These are phyloP conservation scores for Thalassiosira exigua DNA, from an alignment of 352 stramenopile genomes.

Conservation along the genomic window DNA sequence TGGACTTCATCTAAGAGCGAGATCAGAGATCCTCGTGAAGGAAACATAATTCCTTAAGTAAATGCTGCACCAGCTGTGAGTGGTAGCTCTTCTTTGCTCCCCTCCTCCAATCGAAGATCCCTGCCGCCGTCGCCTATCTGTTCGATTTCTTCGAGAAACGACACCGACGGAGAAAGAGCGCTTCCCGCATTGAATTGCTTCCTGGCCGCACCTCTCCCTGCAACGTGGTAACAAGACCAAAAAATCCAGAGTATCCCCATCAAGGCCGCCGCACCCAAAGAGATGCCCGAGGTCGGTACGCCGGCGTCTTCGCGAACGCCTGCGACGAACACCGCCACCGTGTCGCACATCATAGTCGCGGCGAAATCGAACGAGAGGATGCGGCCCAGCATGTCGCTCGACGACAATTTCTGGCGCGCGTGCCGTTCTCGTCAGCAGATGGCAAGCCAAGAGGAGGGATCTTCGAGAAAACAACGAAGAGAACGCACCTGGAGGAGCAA, in stretches of 20 bases:
- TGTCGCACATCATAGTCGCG: not conserved
- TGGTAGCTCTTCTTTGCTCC: not conserved
- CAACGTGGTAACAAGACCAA: not conserved
- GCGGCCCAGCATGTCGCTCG: not conserved
- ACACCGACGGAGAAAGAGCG: not conserved
- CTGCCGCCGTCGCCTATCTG: not conserved
- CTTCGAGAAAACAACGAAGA: not conserved
- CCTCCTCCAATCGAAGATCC: not conserved
- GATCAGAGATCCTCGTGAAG: too few relatives aligned
- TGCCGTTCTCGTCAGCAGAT: not conserved
- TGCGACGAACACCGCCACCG: not conserved
- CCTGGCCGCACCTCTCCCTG: not conserved
- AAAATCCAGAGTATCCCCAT: not conserved
- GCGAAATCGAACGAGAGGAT: not conserved
- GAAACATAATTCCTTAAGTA: too few relatives aligned
- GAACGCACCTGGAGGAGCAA: slow-evolving; percentile 22
- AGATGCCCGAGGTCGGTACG: not conserved
- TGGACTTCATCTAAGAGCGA: too few relatives aligned
- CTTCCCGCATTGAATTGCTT: not conserved
- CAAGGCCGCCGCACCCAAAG: not conserved
- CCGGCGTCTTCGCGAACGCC: not conserved
- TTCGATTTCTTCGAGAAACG: not conserved
- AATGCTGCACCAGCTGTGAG: too few relatives aligned
- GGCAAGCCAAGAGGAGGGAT: not conserved
- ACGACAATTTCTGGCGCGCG: not conserved